phyloP scores from a whole-genome alignment of 1,284 basidiomycete genomes.

The Papiliotrema nemorosa region DNA sequence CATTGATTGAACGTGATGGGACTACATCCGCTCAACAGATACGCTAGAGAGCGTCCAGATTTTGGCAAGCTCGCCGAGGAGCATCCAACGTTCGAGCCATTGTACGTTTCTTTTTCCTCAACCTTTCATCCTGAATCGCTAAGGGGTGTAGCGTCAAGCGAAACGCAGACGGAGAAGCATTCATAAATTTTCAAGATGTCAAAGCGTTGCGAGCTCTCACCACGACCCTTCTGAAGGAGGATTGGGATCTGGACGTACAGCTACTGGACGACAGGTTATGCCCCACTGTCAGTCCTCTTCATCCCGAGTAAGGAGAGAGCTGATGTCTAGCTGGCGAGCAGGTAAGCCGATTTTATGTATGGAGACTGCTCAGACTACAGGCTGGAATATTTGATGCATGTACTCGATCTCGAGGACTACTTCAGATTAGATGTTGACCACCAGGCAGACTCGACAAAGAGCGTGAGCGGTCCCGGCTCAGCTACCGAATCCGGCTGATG shows the following conservation, averaged over 20 bases:
- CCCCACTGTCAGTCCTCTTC: slow-evolving; percentile 64
- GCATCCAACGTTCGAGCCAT: slow-evolving; percentile 60
- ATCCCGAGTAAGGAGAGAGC: background rate
- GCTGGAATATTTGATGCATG: slow-evolving; percentile 70
- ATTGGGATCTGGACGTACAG: slow-evolving; percentile 64
- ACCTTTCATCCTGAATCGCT: background rate
- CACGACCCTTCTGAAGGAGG: slow-evolving; percentile 66
- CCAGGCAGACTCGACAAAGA: background rate
- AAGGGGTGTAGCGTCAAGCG: slow-evolving; percentile 16
- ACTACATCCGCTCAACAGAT: slow-evolving; percentile 49
- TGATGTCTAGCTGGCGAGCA: slow-evolving; percentile 39
- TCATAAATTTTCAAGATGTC: slow-evolving; percentile 69
- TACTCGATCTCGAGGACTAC: slow-evolving; percentile 59
- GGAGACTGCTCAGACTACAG: slow-evolving; percentile 47
- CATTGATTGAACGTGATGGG: too few relatives aligned
- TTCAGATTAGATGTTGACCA: background rate
- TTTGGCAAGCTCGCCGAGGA: slow-evolving; percentile 60
- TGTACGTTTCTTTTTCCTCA: slow-evolving; percentile 54
- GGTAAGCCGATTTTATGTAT: slow-evolving; percentile 17
- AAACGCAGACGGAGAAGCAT: slow-evolving; percentile 15
- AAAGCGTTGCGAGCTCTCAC: slow-evolving; percentile 70
- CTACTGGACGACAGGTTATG: slow-evolving; percentile 72
- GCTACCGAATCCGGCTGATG: background rate
- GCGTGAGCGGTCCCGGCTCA: background rate
- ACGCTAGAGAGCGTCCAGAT: slow-evolving; percentile 55